Evolutionary conservation across 768 basidiomycete species (phyloP), one percentile per base, ranked within the genome.

Genomic region (Pholiota microspora): DNA sequence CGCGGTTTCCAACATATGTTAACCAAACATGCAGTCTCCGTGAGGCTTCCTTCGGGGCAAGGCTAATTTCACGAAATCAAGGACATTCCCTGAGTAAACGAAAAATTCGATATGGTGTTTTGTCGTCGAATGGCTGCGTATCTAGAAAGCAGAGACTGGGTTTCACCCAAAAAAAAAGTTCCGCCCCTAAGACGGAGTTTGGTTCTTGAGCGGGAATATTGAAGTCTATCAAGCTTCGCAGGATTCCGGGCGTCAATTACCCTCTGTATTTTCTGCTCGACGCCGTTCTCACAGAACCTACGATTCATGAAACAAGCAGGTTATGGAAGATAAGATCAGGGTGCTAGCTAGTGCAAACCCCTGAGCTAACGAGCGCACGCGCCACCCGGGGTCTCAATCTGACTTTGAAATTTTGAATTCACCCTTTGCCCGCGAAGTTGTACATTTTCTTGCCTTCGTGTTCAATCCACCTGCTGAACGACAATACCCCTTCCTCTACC

Each of bases 391-490:
- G 65, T 65, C 49, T 67, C 60, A 76, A 77, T 72, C 76, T 64
- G 76, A 72, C 65, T 74, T 75, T 74, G 35, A 77, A 77, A 65
- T 47, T 71, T 76, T 68, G 62, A 65, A 57, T 66, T 68, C 69
- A 68, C 70, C 70, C 69, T 71, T 70, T 71, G 66, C 71, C 69
- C 69, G 68, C 69, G 70, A 67, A 58, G 62, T 63, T 64, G 67
- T 63, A 69, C 63, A 70, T 73, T 75, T 77, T 76, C 70, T 71
- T 69, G 71, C 69, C 71, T 72, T 73, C 71, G 72, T 76, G 75
- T 74, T 68, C 68, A 73, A 69, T 69, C 73, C 73, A 72, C 71
- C 67, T 69, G 67, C 64, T 70, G 66, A 69, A 73, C 72, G 69
- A 72, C 72, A 69, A 69, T 72, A 70, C 67, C 70, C 66, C 64